phyloP scores from a whole-genome alignment of 331 rosid species.

The Erythrophleum ivorense region DNA sequence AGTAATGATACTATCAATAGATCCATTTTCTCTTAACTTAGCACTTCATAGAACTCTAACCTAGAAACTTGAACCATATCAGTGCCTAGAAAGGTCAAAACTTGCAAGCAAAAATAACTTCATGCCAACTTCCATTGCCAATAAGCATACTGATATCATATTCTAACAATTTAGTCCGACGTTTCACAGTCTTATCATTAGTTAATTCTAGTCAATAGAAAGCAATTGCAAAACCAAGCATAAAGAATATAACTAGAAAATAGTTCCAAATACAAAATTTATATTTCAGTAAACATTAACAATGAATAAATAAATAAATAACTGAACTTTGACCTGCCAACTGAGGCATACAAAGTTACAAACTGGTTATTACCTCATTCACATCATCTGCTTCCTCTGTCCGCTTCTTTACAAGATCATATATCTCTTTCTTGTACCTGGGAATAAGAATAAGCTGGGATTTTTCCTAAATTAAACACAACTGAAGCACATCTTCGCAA shows the following conservation, averaged over 20 bases:
- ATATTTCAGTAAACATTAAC: constrained; percentile 33
- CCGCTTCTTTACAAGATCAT: constrained; percentile 75
- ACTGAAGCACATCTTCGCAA: constrained; percentile 21
- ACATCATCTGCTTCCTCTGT: constrained; percentile 71
- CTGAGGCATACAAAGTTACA: constrained; percentile 30
- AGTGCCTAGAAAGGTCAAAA: neutral
- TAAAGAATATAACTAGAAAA: constrained; percentile 19
- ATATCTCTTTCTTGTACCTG: constrained; percentile 88
- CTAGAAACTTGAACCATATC: neutral
- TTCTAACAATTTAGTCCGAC: neutral
- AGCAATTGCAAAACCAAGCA: neutral
- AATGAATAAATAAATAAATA: constrained; percentile 32
- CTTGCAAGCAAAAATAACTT: neutral
- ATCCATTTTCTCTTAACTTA: neutral
- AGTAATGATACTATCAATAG: neutral
- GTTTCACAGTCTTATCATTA: neutral
- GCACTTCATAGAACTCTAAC: neutral
- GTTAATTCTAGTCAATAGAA: constrained; percentile 12
- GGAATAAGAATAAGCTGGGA: constrained; percentile 23
- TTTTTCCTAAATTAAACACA: constrained; percentile 17
- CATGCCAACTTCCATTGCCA: constrained; percentile 23
- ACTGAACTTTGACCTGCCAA: constrained; percentile 12
- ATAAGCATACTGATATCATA: constrained; percentile 6
- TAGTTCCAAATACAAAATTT: constrained; percentile 17
- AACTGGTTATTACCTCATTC: constrained; percentile 61